Evolutionary conservation across 2,329 filamentous ascomycete species (phyloP), one percentile per base, ranked within the genome.

Genomic region (Alternaria brassicicola): DNA sequence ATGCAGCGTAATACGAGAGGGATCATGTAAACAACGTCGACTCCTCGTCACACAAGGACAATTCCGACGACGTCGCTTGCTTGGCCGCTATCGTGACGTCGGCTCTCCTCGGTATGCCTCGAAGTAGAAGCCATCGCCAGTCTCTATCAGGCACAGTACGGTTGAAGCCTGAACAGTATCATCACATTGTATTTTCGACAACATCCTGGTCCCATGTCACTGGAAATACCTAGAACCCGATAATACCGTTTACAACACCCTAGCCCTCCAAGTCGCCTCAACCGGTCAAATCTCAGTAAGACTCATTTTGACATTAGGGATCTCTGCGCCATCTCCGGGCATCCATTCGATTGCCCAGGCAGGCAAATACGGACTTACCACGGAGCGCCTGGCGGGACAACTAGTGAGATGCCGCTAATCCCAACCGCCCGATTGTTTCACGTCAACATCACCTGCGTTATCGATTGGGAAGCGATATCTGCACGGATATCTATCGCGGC

Each of bases 341-440:
- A 55, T 45, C 64, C 65, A 67, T 49, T 61, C 59, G 55, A 38
- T 38, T 45, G 39, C 36, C 48, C 26, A 52, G 39, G n/a, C 41
- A 25, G 23, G 25, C 31, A 52, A 64, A 52, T 31, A 48, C 43
- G 59, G 47, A 63, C 50, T 62, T 55, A 49, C 55, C 43, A 52
- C 64, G 61, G 64, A 64, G 61, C 61, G 62, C 49, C 30, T 52
- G 43, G 61, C 64, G 49, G 50, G 57, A 66, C 63, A 55, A 54
- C 63, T 46, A 64, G 63, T 33, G 38, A 46, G 45, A 30, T 17
- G 30, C 36, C 36, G 33, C 45, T 49, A 47, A 55, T 43, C 47
- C 43, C 59, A 66, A 33, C 59, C 55, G 61, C 64, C 59, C 61
- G 51, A 55, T 54, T 59, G 65, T 69, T 70, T 69, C 66, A 70